These are phyloP conservation scores for Diaporthe longicolla DNA, from an alignment of 2,329 filamentous ascomycete genomes.

Conservation along the genomic window DNA sequence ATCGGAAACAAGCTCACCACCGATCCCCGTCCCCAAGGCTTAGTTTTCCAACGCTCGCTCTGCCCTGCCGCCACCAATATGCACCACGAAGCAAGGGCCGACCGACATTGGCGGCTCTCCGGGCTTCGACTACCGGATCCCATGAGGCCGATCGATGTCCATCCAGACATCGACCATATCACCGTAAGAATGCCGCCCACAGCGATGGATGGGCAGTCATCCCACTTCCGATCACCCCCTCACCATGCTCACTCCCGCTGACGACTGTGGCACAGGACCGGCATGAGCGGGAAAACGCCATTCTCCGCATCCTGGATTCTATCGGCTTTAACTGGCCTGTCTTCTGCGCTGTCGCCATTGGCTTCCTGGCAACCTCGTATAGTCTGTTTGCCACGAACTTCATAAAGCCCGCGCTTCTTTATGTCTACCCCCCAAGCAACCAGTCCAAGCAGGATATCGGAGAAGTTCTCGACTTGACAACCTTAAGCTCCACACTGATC, in stretches of 20 bases:
- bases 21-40: not conserved
- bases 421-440: conserved; percentile 45
- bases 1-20: not conserved
- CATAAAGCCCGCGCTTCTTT: conserved; percentile 48
- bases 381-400: conserved; percentile 50
- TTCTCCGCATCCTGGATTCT: conserved; percentile 39
- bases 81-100: not conserved
- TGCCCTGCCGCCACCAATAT: not conserved
- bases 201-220: not conserved
- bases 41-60: not conserved
- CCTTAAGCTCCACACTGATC: conserved; percentile 32
- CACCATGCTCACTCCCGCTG: too few relatives aligned
- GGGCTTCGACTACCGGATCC: conserved; percentile 25
- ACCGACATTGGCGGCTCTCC: conserved; percentile 9
- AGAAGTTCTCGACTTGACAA: conserved; percentile 40
- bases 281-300: conserved; percentile 37
- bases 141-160: conserved; percentile 19
- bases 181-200: not conserved
- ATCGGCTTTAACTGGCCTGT: conserved; percentile 48
- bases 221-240: not conserved
- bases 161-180: conserved; percentile 21
- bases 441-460: conserved; percentile 8
- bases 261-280: conserved; percentile 9
- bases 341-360: conserved; percentile 48
- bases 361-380: conserved; percentile 50